These are phyloP conservation scores for Mimosa pudica DNA, from an alignment of 306 rosid genomes.

Conservation along the genomic window DNA sequence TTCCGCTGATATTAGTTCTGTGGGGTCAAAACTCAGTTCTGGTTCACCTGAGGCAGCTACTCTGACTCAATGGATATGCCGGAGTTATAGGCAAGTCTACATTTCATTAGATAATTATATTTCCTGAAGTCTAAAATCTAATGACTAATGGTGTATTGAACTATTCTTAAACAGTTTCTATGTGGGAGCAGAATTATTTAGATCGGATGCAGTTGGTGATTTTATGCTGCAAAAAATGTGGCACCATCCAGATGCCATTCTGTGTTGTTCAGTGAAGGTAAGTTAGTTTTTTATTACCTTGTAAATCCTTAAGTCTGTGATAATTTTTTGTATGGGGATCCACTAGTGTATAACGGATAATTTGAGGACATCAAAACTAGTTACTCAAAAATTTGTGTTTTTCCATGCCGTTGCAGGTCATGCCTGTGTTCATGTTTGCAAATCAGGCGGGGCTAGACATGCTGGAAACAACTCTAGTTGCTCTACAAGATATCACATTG, in stretches of 20 bases:
- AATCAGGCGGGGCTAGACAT: conserved; percentile 97
- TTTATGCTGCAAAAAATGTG: conserved; percentile 72
- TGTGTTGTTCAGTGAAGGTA: conserved; percentile 92
- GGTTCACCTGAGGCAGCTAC: conserved; percentile 93
- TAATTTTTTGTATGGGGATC: neutral
- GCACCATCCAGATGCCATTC: conserved; percentile 89
- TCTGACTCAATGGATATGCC: conserved; percentile 88
- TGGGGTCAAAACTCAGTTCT: conserved; percentile 71
- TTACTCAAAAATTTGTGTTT: neutral
- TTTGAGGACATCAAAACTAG: neutral
- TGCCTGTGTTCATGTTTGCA: conserved; percentile 86
- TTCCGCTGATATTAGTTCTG: conserved; percentile 67
- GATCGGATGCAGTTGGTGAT: conserved; percentile 71
- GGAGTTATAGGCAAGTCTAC: conserved; percentile 73
- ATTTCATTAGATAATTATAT: neutral
- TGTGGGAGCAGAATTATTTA: conserved; percentile 66
- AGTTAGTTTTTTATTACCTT: neutral
- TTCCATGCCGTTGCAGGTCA: conserved; percentile 48
- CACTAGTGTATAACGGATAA: neutral
- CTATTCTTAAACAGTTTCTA: conserved; percentile 52
- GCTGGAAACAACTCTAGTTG: conserved; percentile 91
- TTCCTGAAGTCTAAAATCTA: neutral
- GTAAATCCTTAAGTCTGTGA: neutral
- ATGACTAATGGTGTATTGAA: neutral
- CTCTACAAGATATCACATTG: conserved; percentile 91